phyloP scores from a whole-genome alignment of 768 basidiomycete species.

The Boletus rufocinnamomeus region DNA sequence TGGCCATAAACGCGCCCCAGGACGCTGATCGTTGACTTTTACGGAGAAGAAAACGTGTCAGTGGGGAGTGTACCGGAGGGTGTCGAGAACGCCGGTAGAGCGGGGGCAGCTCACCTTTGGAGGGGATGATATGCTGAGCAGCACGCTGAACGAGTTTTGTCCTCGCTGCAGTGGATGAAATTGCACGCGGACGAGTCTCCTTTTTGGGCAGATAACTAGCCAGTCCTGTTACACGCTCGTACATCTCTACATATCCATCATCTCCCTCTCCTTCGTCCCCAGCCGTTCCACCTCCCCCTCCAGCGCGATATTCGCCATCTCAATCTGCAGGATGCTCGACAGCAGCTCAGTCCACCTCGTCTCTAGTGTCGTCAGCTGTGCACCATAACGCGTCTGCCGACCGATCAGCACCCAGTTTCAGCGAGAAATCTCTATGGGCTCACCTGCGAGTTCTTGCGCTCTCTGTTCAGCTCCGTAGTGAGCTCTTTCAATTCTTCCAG shows the following conservation, averaged over 20 bases:
- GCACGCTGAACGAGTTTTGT: constrained; percentile 9
- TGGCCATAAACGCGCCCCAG: constrained; percentile 79
- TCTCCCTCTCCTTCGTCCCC: constrained; percentile 59
- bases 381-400: constrained; percentile 70
- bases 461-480: constrained; percentile 84
- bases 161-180: constrained; percentile 20
- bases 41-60: constrained; percentile 17
- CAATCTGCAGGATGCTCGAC: constrained; percentile 87
- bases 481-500: constrained; percentile 78
- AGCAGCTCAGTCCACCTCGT: constrained; percentile 92
- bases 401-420: background rate
- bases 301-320: constrained; percentile 90
- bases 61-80: background rate
- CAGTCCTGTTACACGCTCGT: background rate
- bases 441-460: constrained; percentile 85
- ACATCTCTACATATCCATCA: constrained; percentile 40
- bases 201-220: constrained; percentile 22
- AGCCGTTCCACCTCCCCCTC: constrained; percentile 76
- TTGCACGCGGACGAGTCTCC: constrained; percentile 23
- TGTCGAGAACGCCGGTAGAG: background rate
- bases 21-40: constrained; percentile 47
- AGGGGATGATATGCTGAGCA: background rate
- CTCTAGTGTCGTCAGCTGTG: constrained; percentile 79
- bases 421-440: background rate
- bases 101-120: constrained; percentile 11